These are phyloP conservation scores for Nicotiana noctiflora DNA, from an alignment of 257 asterid species.

Conservation along the genomic window DNA sequence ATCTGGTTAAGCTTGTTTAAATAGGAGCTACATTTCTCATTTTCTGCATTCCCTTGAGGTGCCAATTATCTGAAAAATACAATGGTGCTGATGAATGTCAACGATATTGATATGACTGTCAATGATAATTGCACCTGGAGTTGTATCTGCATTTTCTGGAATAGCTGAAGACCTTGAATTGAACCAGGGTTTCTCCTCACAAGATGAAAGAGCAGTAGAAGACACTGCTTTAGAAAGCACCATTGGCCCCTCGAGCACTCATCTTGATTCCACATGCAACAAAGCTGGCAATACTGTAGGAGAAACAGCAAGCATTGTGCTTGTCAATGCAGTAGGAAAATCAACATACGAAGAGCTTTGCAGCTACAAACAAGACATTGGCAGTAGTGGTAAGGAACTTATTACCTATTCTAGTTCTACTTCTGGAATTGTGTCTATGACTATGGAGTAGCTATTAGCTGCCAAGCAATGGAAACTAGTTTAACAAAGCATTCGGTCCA, in stretches of 20 bases:
- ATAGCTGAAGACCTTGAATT: neutral
- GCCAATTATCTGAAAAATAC: neutral
- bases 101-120: neutral
- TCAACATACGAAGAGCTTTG: neutral
- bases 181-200: neutral
- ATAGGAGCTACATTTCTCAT: neutral
- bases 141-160: neutral
- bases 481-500: neutral
- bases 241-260: neutral
- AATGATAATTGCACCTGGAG: neutral
- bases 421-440: neutral
- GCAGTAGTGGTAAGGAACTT: neutral
- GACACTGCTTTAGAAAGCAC: neutral
- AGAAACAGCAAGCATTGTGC: conserved; percentile 1
- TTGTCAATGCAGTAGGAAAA: neutral
- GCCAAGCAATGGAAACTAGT: neutral
- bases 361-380: conserved; percentile 1
- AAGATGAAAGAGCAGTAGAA: neutral
- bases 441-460: neutral
- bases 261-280: neutral
- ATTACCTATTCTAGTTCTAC: neutral
- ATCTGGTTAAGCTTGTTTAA: neutral
- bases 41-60: neutral
- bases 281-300: neutral
- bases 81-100: neutral